Conservation (phyloP, 2,329 filamentous ascomycete genomes). For the Purpureocillium takamizusanense region DNA sequence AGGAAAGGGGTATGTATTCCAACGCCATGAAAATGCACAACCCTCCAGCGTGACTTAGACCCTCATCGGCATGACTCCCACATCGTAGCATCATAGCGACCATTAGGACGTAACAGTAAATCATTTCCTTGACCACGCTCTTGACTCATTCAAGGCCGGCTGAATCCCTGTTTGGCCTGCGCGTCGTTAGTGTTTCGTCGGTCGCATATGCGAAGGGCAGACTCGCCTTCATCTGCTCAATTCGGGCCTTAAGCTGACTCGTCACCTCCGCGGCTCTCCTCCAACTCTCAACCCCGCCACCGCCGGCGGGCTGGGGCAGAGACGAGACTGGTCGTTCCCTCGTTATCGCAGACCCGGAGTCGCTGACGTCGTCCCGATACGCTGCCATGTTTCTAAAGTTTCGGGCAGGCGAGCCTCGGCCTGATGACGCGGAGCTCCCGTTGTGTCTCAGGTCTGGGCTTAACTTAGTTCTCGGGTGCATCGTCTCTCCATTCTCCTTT, state of each 20-base stretch:
- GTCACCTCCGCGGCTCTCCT: conserved; percentile 95
- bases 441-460: conserved; percentile 46
- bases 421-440: conserved; percentile 41
- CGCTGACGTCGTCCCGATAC: conserved; percentile 22
- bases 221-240: conserved; percentile 91
- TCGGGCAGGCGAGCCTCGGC: conserved; percentile 50
- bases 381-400: conserved; percentile 34
- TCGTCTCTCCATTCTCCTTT: conserved; percentile 59
- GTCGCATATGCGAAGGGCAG: not conserved
- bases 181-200: not conserved
- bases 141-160: conserved; percentile 15
- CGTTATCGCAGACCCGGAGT: conserved; percentile 15
- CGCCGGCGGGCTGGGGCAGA: conserved; percentile 22
- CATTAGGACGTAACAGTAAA: not conserved
- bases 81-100: conserved; percentile 4
- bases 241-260: conserved; percentile 91
- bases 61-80: not conserved
- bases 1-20: conserved; percentile 21
- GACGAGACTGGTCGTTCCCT: conserved; percentile 25
- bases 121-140: not conserved
- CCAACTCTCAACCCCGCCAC: conserved; percentile 67
- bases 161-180: conserved; percentile 19
- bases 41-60: not conserved
- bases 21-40: conserved; percentile 24
- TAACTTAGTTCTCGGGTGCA: conserved; percentile 40